phyloP scores from a whole-genome alignment of 2,329 filamentous ascomycete species.

The Cyphellophora attinorum region DNA sequence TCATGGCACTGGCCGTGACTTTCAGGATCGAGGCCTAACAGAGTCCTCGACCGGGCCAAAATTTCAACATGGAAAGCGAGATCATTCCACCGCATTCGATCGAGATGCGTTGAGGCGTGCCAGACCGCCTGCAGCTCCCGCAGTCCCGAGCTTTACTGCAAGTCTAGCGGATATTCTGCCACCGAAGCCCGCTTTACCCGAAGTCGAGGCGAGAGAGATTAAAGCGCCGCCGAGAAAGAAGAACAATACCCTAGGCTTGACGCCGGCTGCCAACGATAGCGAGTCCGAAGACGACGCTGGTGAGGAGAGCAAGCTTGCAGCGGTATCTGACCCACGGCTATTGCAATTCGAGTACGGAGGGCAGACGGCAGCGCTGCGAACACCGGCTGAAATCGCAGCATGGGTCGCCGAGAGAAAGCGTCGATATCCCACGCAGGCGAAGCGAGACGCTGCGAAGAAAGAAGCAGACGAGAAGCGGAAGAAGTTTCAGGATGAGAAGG shows the following conservation, averaged over 20 bases:
- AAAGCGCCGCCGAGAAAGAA: conserved; percentile 26
- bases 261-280: conserved; percentile 34
- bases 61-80: conserved; percentile 14
- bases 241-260: conserved; percentile 38
- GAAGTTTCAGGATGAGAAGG: conserved; percentile 54
- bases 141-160: conserved; percentile 18
- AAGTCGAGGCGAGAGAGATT: no score
- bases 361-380: conserved; percentile 43
- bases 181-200: conserved; percentile 24
- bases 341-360: conserved; percentile 48
- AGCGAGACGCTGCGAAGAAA: conserved; percentile 38
- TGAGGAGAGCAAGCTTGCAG: conserved; percentile 33
- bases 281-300: conserved; percentile 32
- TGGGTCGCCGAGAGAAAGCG: conserved; percentile 76
- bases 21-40: neutral
- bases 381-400: conserved; percentile 58
- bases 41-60: conserved; percentile 2
- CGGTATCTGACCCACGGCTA: conserved; percentile 16
- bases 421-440: conserved; percentile 69
- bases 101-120: conserved; percentile 5
- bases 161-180: conserved; percentile 12
- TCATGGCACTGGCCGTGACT: no score
- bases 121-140: conserved; percentile 13
- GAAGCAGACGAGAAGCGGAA: conserved; percentile 48
- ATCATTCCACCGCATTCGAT: conserved; percentile 17